Percentiles rank a stretch among this genome's conserved stretches.
Conservation (phyloP, 1,284 basidiomycete genomes). For the Ustilago tritici region DNA sequence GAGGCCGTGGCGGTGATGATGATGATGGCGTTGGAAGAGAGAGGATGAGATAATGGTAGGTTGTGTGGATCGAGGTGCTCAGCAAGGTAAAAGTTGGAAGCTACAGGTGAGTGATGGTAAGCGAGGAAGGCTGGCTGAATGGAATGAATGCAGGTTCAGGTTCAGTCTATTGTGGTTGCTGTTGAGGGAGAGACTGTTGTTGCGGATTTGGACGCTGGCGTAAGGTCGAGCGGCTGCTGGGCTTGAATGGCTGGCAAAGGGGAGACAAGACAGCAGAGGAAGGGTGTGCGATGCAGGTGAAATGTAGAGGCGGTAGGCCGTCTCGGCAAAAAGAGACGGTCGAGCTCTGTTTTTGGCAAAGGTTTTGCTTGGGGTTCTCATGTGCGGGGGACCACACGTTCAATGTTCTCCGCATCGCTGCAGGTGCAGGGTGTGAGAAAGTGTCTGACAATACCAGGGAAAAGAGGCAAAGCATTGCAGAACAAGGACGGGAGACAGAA, state of each 20-base stretch:
- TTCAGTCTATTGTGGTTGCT: too few species aligned
- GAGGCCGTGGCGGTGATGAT: neutral
- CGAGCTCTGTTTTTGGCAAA: constrained; percentile 17
- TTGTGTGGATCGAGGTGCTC: neutral
- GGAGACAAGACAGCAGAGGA: neutral
- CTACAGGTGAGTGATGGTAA: constrained; percentile 2
- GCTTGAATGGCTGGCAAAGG: neutral
- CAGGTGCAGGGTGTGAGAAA: neutral
- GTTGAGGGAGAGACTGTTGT: neutral
- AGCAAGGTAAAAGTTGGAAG: constrained; percentile 1
- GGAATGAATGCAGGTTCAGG: neutral
- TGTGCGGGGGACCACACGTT: neutral
- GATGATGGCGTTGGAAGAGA: constrained; percentile 3
- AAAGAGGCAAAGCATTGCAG: neutral
- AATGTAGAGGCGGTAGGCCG: constrained; percentile 14
- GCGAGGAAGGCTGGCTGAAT: neutral
- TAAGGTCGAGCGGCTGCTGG: neutral
- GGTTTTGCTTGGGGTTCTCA: neutral
- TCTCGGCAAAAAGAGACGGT: constrained; percentile 25
- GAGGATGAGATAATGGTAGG: neutral
- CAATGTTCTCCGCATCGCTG: neutral
- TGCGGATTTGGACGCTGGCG: neutral
- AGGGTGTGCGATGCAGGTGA: neutral
- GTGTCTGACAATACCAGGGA: neutral
- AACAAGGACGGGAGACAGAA: neutral